Base-by-base conservation (phyloP, 2,329 filamentous ascomycete species). In the Coniochaeta pulveracea region DNA sequence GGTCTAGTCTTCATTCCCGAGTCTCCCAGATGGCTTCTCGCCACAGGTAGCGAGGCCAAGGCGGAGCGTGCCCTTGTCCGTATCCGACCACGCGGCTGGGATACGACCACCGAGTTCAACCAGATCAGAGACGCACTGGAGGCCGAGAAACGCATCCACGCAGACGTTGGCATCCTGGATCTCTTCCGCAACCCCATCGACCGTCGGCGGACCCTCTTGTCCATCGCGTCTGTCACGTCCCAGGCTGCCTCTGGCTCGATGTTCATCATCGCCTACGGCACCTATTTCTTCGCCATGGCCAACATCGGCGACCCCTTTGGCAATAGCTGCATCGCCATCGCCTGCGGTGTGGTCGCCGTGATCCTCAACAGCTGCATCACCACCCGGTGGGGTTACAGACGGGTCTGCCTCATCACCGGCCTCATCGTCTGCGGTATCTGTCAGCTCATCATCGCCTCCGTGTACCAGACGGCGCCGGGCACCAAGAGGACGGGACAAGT, bases 201-300 rank as follows among this genome's bases (percentile, higher is more conserved):
- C 47, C 56, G 66, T 10, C 56, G 68, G 15, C 55, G 69, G 15
- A 70, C 66, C 0, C 41, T 64, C 1, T 38, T 72, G 3, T 55
- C 66, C 6, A 55, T 72, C 21, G 57, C 56, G 8, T 61, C 60
- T 2, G 50, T 74, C 11, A 61, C 58, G 0, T 60, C 63, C 1
- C 68, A 72, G 42, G 67, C 65, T 4, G 67, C 66, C 3, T 67
- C 63, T 1, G 68, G 69, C 8, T 61, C 65, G 12, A 72, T 71
- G 65, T 72, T 66, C 35, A 60, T 73, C 42, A 71, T 74, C 24
- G 67, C 64, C 2, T 70, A 68, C 41, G 60, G 61, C 16, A 73
- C 69, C 2, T 76, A 75, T 48, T 75, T 75, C 56, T 71, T 76
- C 46, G 60, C 66, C 43, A 73, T 74, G 64, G 68, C 70, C 22